Percentiles rank a stretch among this genome's conserved stretches.
Conservation (phyloP, 495 filamentous ascomycete genomes). For the Neurospora sp. region DNA sequence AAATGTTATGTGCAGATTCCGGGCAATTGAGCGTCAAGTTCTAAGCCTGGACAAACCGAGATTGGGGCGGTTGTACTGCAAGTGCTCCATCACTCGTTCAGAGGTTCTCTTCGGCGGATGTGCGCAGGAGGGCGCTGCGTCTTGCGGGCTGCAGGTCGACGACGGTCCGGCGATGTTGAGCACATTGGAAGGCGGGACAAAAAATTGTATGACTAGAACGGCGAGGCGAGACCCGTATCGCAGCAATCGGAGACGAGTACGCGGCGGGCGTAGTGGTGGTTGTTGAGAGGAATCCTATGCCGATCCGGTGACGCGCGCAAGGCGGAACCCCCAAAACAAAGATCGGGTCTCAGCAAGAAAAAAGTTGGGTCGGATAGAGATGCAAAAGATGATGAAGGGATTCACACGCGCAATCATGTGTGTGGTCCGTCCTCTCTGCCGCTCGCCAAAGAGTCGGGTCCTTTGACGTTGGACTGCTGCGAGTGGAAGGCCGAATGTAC, state of each 20-base stretch:
- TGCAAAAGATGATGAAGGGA: background rate
- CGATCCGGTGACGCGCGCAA: background rate
- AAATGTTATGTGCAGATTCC: background rate
- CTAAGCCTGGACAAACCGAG: background rate
- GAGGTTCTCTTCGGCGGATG: slow-evolving; percentile 7
- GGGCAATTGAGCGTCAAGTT: background rate
- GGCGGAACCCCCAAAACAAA: background rate
- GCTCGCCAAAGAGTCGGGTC: background rate
- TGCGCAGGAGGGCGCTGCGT: slow-evolving; percentile 17
- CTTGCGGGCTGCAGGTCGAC: slow-evolving; percentile 13
- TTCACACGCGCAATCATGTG: background rate
- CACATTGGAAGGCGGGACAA: slow-evolving; percentile 19
- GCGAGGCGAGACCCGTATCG: background rate
- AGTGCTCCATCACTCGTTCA: slow-evolving; percentile 23
- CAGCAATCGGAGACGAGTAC: background rate
- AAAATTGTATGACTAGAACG: background rate
- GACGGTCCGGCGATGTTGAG: slow-evolving; percentile 11
- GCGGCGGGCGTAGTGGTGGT: background rate
- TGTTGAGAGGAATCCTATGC: background rate
- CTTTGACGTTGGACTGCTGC: slow-evolving; percentile 1
- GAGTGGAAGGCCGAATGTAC: background rate
- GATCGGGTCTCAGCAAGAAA: background rate
- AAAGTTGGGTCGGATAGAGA: background rate
- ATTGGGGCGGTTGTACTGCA: slow-evolving; percentile 8
- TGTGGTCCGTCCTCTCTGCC: background rate